phyloP scores from a whole-genome alignment of 805 yeast genomes.

The Yarrowia yakushimensis region DNA sequence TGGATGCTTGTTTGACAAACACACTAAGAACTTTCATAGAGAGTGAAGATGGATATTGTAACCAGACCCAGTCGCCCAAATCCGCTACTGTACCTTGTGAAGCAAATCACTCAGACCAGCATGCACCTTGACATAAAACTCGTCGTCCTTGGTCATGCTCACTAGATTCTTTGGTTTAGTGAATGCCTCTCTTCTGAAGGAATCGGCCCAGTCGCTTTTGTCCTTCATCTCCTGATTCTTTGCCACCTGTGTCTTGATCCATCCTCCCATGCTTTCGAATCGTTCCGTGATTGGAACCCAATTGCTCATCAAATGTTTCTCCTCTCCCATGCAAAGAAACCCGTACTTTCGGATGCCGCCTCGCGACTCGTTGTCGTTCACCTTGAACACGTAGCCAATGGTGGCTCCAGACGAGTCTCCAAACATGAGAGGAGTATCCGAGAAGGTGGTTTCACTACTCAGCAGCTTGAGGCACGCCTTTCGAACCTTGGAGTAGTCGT shows the following conservation, averaged over 20 bases:
- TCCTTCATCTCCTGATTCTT: conserved; percentile 24
- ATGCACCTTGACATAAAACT: conserved; percentile 19
- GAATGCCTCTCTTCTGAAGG: conserved; percentile 27
- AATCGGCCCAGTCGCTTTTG: conserved; percentile 28
- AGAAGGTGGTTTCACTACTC: conserved; percentile 32
- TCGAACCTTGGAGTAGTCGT: conserved; percentile 32
- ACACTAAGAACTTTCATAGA: too few relatives aligned
- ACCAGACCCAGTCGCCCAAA: too few relatives aligned
- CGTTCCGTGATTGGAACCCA: conserved; percentile 31
- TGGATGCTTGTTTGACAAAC: too few relatives aligned
- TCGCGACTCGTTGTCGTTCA: conserved; percentile 31
- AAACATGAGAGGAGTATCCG: conserved; percentile 32
- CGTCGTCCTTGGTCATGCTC: conserved; percentile 4
- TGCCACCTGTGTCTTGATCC: conserved; percentile 28
- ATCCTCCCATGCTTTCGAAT: conserved; percentile 28
- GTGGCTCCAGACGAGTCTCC: conserved; percentile 32
- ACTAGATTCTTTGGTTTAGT: conserved; percentile 24
- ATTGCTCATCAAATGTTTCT: conserved; percentile 27
- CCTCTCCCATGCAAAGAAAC: conserved; percentile 31
- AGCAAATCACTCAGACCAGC: conserved; percentile 20
- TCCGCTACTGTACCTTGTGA: not conserved
- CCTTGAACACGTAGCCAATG: conserved; percentile 30
- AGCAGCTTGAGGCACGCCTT: conserved; percentile 33
- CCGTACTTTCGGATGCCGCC: conserved; percentile 33
- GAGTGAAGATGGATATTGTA: too few relatives aligned